phyloP scores from a whole-genome alignment of 768 basidiomycete genomes.

The Boletus eberwhitei region DNA sequence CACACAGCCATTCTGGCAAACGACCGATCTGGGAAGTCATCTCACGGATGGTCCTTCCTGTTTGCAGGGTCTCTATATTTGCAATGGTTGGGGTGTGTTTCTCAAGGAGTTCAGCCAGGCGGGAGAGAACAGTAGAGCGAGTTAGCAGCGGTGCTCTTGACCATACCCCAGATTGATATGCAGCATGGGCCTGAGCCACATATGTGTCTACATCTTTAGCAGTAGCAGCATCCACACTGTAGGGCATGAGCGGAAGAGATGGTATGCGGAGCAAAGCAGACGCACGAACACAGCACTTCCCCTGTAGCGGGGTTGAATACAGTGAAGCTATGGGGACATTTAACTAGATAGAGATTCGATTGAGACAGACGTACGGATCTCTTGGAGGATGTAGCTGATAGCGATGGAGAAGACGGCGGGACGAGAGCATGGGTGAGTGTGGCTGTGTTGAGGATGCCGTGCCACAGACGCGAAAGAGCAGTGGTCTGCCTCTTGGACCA shows the following conservation, averaged over 20 bases:
- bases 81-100: slow-evolving; percentile 57
- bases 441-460: slow-evolving; percentile 13
- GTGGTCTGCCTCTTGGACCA: neutral
- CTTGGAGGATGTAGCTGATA: slow-evolving; percentile 9
- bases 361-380: slow-evolving; percentile 2
- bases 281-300: slow-evolving; percentile 54
- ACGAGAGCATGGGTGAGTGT: slow-evolving; percentile 8
- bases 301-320: slow-evolving; percentile 72
- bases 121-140: slow-evolving; percentile 64
- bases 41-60: slow-evolving; percentile 78
- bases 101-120: slow-evolving; percentile 62
- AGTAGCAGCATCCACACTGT: slow-evolving; percentile 55
- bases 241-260: neutral
- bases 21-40: slow-evolving; percentile 77
- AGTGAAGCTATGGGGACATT: slow-evolving; percentile 38
- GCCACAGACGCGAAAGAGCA: slow-evolving; percentile 23
- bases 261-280: slow-evolving; percentile 42
- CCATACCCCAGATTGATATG: slow-evolving; percentile 70
- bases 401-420: neutral
- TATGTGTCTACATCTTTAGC: slow-evolving; percentile 48
- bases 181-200: slow-evolving; percentile 52
- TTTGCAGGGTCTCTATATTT: slow-evolving; percentile 67
- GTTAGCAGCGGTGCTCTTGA: slow-evolving; percentile 54
- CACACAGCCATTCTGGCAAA: slow-evolving; percentile 85
- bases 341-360: neutral